Conservation (phyloP, 2,329 filamentous ascomycete genomes). For the Nothomitra cinnamomea region DNA sequence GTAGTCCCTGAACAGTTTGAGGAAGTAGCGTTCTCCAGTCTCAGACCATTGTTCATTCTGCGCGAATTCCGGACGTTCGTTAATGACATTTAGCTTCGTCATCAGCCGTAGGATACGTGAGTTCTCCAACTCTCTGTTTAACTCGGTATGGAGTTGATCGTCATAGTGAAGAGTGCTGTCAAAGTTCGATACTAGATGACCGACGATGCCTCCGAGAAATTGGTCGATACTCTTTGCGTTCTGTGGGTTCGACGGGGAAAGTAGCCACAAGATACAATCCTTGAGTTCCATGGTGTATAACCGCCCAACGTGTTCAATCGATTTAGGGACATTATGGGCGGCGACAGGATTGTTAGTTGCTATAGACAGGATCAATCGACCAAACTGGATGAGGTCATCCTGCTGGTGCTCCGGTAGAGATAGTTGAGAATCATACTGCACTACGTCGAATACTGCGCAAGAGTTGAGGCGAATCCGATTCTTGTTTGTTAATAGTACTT, state of each 20-base stretch:
- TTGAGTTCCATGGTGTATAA: conserved; percentile 64
- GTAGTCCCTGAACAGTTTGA: conserved; percentile 93
- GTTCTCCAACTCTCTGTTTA: conserved; percentile 77
- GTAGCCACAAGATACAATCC: conserved; percentile 66
- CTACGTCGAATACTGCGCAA: conserved; percentile 77
- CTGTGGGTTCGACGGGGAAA: conserved; percentile 42
- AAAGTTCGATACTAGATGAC: conserved; percentile 57
- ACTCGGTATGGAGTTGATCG: conserved; percentile 54
- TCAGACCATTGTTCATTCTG: conserved; percentile 72
- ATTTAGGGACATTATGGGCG: conserved; percentile 46
- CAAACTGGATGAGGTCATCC: conserved; percentile 74
- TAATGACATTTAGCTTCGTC: conserved; percentile 73
- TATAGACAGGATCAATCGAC: conserved; percentile 66
- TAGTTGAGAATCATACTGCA: conserved; percentile 58
- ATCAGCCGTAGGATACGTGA: conserved; percentile 64
- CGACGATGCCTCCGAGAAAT: conserved; percentile 61
- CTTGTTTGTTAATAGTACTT: conserved; percentile 79
- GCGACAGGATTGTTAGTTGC: conserved; percentile 48
- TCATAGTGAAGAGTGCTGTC: conserved; percentile 65
- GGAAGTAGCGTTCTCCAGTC: conserved; percentile 76
- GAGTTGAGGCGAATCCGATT: conserved; percentile 77
- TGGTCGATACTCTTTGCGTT: conserved; percentile 59
- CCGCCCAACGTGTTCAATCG: conserved; percentile 59
- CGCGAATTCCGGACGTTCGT: conserved; percentile 76
- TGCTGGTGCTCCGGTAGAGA: conserved; percentile 63